Percentiles rank a stretch among this genome's conserved stretches.
These are phyloP conservation scores for Rosa hybrid DNA, from an alignment of 331 rosid species.

Conservation along the genomic window DNA sequence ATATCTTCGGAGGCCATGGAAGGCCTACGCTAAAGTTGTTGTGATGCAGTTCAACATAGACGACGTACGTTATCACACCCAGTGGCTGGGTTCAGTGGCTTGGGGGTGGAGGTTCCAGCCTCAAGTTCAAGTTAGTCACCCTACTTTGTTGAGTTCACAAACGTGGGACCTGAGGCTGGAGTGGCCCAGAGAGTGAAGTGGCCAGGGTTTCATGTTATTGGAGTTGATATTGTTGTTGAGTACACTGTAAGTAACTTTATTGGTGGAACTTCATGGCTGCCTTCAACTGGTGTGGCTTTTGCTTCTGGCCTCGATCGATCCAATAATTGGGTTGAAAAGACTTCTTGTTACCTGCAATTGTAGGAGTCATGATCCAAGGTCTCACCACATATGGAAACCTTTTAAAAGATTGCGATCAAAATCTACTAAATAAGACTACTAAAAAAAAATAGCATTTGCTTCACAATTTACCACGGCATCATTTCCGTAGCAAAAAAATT, in stretches of 20 bases:
- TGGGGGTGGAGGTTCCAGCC: slow-evolving; percentile 31
- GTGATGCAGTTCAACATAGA: slow-evolving; percentile 44
- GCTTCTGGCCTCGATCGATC: slow-evolving; percentile 25
- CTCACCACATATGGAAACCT: not conserved
- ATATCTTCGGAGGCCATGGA: slow-evolving; percentile 58
- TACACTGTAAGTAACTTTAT: slow-evolving; percentile 43
- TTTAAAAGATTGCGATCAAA: not conserved
- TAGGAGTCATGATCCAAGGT: not conserved
- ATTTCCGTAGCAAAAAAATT: too few relatives aligned
- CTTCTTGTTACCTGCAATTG: not conserved
- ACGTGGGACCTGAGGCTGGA: slow-evolving; percentile 42
- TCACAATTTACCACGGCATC: too few relatives aligned
- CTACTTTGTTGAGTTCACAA: slow-evolving; percentile 46
- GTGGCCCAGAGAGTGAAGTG: slow-evolving; percentile 36
- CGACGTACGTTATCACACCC: slow-evolving; percentile 22
- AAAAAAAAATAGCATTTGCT: too few relatives aligned
- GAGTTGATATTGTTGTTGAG: slow-evolving; percentile 26
- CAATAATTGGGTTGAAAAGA: not conserved
- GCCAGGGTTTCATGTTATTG: slow-evolving; percentile 47
- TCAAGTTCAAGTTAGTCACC: slow-evolving; percentile 5
- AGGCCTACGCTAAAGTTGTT: slow-evolving; percentile 42
- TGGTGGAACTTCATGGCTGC: slow-evolving; percentile 51
- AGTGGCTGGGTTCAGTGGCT: slow-evolving; percentile 52
- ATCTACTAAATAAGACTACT: not conserved
- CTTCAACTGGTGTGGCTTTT: slow-evolving; percentile 35